Evolutionary conservation across 345 rosid species (phyloP).

Genomic region (Eucalyptus curtisii): DNA sequence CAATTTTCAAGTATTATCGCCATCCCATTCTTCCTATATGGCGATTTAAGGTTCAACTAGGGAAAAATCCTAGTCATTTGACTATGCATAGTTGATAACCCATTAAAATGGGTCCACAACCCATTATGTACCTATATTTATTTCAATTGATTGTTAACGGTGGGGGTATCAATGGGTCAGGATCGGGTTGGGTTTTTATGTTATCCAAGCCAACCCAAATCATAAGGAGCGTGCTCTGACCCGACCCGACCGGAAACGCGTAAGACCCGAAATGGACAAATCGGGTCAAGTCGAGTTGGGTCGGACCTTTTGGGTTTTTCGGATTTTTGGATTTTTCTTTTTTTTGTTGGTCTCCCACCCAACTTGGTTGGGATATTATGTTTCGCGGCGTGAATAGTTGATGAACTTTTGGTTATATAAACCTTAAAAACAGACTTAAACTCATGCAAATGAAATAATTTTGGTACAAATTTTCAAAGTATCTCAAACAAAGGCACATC

Average conservation of each 20-base stretch:
- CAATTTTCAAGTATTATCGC: background rate
- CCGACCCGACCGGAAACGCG: rapidly evolving
- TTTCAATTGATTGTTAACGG: too few relatives aligned
- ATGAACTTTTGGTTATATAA: background rate
- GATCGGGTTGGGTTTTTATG: too few relatives aligned
- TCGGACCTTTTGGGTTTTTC: too few relatives aligned
- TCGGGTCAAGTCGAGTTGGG: rapidly evolving
- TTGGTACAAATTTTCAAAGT: background rate
- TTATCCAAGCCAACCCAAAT: rapidly evolving
- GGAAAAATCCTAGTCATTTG: too few relatives aligned
- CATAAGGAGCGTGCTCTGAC: rapidly evolving
- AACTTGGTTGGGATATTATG: too few relatives aligned
- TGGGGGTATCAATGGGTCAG: rapidly evolving
- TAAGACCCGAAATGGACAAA: too few relatives aligned
- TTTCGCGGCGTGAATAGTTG: background rate
- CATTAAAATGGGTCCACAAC: too few relatives aligned
- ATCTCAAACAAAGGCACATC: background rate
- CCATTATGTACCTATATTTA: too few relatives aligned
- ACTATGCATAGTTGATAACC: too few relatives aligned
- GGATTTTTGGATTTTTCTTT: too few relatives aligned
- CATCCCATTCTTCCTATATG: background rate
- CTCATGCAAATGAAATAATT: background rate
- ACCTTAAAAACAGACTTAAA: background rate
- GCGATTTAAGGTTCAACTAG: too few relatives aligned
- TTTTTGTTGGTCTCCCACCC: too few relatives aligned